Evolutionary conservation across 2,329 filamentous ascomycete species (phyloP).

Genomic region (Venturia nashicola): DNA sequence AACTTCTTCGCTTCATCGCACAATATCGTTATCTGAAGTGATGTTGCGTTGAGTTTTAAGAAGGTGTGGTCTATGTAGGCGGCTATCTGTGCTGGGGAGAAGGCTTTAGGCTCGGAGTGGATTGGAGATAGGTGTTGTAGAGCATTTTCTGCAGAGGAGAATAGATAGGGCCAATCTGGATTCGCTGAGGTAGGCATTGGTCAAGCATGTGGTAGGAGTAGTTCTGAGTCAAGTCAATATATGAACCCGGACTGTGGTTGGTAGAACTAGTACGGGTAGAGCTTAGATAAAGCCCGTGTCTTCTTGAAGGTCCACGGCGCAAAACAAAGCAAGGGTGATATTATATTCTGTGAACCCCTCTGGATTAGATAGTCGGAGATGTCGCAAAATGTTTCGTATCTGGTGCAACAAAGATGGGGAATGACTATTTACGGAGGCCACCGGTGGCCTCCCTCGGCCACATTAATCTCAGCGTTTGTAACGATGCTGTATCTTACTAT

Average conservation of each 20-base stretch:
- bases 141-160: background rate
- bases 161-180: background rate
- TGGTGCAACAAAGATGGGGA: background rate
- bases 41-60: constrained; percentile 36
- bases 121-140: background rate
- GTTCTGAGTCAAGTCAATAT: too few relatives aligned
- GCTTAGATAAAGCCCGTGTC: too few relatives aligned
- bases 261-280: too few relatives aligned
- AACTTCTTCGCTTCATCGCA: constrained; percentile 41
- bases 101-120: background rate
- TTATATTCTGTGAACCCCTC: background rate
- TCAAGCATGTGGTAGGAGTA: too few relatives aligned
- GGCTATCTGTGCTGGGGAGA: constrained; percentile 14
- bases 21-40: constrained; percentile 37
- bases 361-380: background rate
- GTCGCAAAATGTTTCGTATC: background rate
- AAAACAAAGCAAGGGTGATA: background rate
- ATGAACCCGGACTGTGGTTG: too few relatives aligned
- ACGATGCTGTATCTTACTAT: too few relatives aligned
- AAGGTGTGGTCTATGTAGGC: constrained; percentile 35
- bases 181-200: background rate
- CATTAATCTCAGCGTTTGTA: too few relatives aligned
- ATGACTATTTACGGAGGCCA: too few relatives aligned
- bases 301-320: background rate
- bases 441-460: too few relatives aligned